These are phyloP conservation scores for Breviolum minutum DNA, from an alignment of 73 alveolate genomes.

Conservation along the genomic window DNA sequence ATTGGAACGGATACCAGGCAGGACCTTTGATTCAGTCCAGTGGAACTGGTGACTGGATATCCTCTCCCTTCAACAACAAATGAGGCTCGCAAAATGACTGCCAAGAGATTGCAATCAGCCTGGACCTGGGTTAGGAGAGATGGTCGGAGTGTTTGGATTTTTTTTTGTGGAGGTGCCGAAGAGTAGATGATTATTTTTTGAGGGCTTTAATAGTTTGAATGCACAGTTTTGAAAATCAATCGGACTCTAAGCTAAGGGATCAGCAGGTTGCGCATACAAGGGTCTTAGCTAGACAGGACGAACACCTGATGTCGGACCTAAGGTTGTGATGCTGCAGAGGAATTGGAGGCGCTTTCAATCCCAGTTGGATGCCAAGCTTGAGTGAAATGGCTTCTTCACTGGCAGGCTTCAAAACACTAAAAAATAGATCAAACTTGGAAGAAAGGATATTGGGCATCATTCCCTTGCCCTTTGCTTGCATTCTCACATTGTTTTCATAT, in stretches of 20 bases:
- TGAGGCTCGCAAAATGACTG: constrained; percentile 89
- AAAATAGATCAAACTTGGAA: no score
- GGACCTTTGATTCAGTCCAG: background rate
- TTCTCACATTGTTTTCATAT: no score
- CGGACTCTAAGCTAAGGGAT: background rate
- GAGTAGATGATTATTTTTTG: background rate
- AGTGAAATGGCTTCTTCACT: no score
- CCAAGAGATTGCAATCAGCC: constrained; percentile 71
- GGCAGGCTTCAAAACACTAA: no score
- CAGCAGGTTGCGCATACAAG: no score
- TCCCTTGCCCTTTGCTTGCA: no score
- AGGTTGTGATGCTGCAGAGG: constrained; percentile 90
- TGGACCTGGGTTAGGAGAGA: background rate
- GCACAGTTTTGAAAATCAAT: background rate
- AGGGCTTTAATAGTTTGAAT: no score
- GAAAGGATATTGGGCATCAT: no score
- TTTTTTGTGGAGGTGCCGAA: background rate
- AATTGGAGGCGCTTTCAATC: constrained; percentile 92
- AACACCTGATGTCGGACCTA: background rate
- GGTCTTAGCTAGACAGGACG: no score
- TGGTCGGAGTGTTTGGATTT: no score
- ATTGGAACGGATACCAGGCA: constrained; percentile 87
- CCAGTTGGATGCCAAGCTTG: background rate
- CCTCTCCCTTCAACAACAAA: no score
- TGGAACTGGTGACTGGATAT: background rate